Conservation (phyloP, 148 eudicot genomes). For the Rhododendron griersonianum region DNA sequence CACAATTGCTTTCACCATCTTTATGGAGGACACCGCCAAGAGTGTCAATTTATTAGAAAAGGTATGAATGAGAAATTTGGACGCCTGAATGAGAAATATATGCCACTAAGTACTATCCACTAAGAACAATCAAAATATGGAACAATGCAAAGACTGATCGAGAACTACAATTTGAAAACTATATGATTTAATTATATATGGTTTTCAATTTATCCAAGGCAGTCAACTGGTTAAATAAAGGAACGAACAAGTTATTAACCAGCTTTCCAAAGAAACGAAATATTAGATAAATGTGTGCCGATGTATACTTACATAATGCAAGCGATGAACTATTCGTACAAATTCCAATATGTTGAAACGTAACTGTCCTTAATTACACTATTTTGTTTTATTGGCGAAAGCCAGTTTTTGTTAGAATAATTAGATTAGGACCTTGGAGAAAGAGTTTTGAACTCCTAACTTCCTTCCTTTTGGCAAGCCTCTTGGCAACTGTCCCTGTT, state of each 20-base stretch:
- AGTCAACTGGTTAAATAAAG: not conserved
- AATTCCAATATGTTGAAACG: not conserved
- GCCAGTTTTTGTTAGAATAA: too few species aligned
- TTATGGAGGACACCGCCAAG: constrained; percentile 18
- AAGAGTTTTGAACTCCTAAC: not conserved
- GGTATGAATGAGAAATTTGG: constrained; percentile 7
- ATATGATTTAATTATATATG: not conserved
- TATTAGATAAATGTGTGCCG: not conserved
- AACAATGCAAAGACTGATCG: not conserved
- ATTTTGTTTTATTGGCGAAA: not conserved
- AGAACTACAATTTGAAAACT: not conserved
- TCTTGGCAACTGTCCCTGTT: too few species aligned
- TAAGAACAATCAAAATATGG: not conserved
- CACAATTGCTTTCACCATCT: constrained; percentile 17
- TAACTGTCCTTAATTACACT: not conserved
- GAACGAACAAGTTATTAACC: not conserved
- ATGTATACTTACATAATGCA: not conserved
- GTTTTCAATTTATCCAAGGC: not conserved
- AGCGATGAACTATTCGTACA: not conserved
- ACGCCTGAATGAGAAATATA: constrained; percentile 6
- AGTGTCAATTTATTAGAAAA: constrained; percentile 33
- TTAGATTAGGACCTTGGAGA: too few species aligned
- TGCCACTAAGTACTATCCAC: not conserved
- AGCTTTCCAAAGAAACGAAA: not conserved
- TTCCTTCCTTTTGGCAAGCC: too few species aligned